phyloP scores from a whole-genome alignment of 2,329 filamentous ascomycete genomes.

The Colletotrichum sidae region DNA sequence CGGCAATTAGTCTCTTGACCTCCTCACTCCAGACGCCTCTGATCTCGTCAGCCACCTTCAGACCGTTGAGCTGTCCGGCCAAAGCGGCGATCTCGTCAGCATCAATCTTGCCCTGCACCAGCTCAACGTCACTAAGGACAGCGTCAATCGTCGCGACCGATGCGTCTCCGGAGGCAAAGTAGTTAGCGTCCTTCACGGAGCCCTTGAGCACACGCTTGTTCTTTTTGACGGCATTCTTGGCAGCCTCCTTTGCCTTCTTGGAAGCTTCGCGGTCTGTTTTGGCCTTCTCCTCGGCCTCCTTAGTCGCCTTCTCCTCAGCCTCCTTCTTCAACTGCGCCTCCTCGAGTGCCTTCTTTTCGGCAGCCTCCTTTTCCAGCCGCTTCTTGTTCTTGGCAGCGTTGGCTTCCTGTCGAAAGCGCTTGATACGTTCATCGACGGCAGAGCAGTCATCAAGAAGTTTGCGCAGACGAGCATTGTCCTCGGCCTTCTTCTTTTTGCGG shows the following conservation, averaged over 20 bases:
- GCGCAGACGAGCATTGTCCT: slow-evolving; percentile 92
- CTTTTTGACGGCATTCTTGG: slow-evolving; percentile 99
- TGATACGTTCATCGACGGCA: slow-evolving; percentile 91
- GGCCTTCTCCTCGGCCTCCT: slow-evolving; percentile 86
- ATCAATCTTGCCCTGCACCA: slow-evolving; percentile 88
- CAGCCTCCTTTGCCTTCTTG: slow-evolving; percentile 99
- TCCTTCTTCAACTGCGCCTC: slow-evolving; percentile 87
- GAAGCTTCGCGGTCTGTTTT: slow-evolving; percentile 84
- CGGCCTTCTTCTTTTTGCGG: slow-evolving; percentile 99
- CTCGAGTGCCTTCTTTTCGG: slow-evolving; percentile 87
- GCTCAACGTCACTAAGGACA: slow-evolving; percentile 87
- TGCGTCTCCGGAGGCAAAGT: slow-evolving; percentile 82
- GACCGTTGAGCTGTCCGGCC: slow-evolving; percentile 81
- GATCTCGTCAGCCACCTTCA: slow-evolving; percentile 85
- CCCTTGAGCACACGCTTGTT: slow-evolving; percentile 98
- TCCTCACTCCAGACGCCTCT: slow-evolving; percentile 85
- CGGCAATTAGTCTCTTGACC: slow-evolving; percentile 80
- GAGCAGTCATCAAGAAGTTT: slow-evolving; percentile 90
- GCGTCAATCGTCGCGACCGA: slow-evolving; percentile 83
- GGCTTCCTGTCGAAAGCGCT: slow-evolving; percentile 93
- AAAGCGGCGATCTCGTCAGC: slow-evolving; percentile 89
- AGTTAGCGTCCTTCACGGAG: slow-evolving; percentile 97
- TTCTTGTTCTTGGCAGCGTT: slow-evolving; percentile 98
- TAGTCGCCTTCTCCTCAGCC: slow-evolving; percentile 81
- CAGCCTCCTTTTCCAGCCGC: slow-evolving; percentile 88